Base-by-base conservation (phyloP, 768 basidiomycete genomes). In the Trametes villosa region DNA sequence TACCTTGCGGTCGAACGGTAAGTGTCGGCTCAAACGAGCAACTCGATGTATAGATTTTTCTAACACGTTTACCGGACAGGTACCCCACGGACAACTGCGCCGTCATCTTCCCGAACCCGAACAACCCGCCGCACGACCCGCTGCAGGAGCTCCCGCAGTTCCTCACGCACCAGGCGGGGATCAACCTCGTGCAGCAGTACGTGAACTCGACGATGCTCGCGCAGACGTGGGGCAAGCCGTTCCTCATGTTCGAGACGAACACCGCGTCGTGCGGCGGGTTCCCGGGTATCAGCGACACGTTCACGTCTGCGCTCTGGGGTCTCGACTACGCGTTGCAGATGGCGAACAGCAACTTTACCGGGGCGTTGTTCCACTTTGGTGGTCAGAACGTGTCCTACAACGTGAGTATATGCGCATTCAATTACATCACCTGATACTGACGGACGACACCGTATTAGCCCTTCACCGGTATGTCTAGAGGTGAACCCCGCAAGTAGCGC, bases 1-100 rank as follows among this genome's bases (percentile, higher is more conserved):
- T 77, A 72, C 27, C 70, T 87, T 33, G 74, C 79, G 63, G 84
- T 88, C 31, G 85, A 88, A 74, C 77, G 83, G 84, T 86, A 67
- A 20, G 61, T 30, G 27, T 1, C 17, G 33, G 13, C 18, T n/a
- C n/a, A n/a, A n/a, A n/a, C n/a, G n/a, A 17, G 41, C 12, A 2
- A 17, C 8, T 30, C 5, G 40, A 30, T 29, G 26, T 41, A 9
- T 33, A 4, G 13, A 26, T 9, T 5, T 36, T 56, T 22, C 24
- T 15, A 5, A 0, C 26, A 40, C 9, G 9, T 13, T 27, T 45
- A 22, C 7, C 53, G 59, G 18, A 65, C 74, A 74, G 80, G 74
- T 73, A 75, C 59, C 75, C 75, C 38, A 67, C 65, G 52, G 66
- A 77, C 68, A 74, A 71, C 64, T 80, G 69, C 49, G 71, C 67